Evolutionary conservation across 1,284 basidiomycete species (phyloP), one percentile per base, ranked within the genome.

Genomic region (Apiotrichum mycotoxinovorans): DNA sequence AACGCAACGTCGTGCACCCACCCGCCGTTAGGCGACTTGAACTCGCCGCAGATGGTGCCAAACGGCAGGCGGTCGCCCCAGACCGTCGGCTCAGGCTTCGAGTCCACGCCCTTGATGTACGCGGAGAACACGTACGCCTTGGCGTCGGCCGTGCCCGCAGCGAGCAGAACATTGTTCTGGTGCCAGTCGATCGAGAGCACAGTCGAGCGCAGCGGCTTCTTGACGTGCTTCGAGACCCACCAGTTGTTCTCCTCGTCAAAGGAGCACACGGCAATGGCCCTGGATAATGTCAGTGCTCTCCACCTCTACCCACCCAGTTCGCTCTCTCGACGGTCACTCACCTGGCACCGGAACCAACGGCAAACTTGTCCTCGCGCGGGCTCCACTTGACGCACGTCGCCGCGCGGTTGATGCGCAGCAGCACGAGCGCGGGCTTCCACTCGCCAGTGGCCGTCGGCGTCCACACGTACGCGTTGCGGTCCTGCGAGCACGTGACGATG

Each of bases 401-500:
- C 1, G 95, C 93, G 42, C 96, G 83, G 76, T 98, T 98, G 80
- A 99, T 87, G 55, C 95, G 84, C 52, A 99, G 83, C 47, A 98
- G 78, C 15, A 98, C 96, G n/a, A 99, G 83, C 0, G 94, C 97
- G 2, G 96, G 96, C 78, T 95, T 95, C 96, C 96, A 99, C 57
- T 54, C 51, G 5, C 87, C 82, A 66, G 91, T 86, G 23, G 83
- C 80, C 17, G 84, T 85, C 66, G 88, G 86, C 54, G 89, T 87
- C 96, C 96, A 99, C 30, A 99, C 96, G 73, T 99, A 99, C 15
- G 96, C 96, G 74, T 99, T 99, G 50, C 96, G 83, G 75, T 99
- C 96, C 77, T 99, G 95, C 26, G 95, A 94, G 67, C 93, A 92
- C 14, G 95, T 98, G 34, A 99, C 96, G 78, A 99, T 94, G 45